Conservation (phyloP, 2,329 filamentous ascomycete genomes). For the Sporothrix variecibatus region DNA sequence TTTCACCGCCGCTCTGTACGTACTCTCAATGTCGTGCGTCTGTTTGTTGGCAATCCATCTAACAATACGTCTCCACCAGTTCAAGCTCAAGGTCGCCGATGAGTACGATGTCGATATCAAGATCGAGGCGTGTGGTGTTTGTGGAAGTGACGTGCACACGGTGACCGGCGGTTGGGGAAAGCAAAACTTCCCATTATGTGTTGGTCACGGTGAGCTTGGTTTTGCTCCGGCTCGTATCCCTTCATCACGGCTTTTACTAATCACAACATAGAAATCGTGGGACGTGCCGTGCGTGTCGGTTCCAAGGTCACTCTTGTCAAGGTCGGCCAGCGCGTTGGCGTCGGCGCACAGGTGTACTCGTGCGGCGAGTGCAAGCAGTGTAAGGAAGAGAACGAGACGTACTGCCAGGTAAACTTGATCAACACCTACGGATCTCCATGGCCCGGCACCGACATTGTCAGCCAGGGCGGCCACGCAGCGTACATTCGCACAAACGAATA, state of each 20-base stretch:
- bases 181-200: conserved; percentile 63
- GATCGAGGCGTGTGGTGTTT: conserved; percentile 78
- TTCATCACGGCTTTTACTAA: neutral
- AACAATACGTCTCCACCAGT: conserved; percentile 46
- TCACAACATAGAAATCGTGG: conserved; percentile 58
- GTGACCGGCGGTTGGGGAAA: conserved; percentile 68
- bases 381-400: conserved; percentile 61
- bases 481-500: conserved; percentile 63
- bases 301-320: conserved; percentile 62
- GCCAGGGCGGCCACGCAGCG: conserved; percentile 57
- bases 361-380: conserved; percentile 50
- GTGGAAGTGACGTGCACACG: conserved; percentile 71
- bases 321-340: conserved; percentile 64
- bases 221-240: neutral
- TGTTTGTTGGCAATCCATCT: neutral
- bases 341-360: conserved; percentile 66
- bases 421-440: conserved; percentile 62
- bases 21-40: neutral
- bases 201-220: conserved; percentile 54
- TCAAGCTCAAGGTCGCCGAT: conserved; percentile 81
- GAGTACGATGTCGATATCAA: conserved; percentile 87
- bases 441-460: conserved; percentile 52
- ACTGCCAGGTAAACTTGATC: conserved; percentile 59
- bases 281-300: conserved; percentile 67
- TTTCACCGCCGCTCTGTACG: conserved; percentile 1